Evolutionary conservation across 1,284 basidiomycete genomes (phyloP), one percentile per base, ranked within the genome.

Genomic region (Peniophora sp.): DNA sequence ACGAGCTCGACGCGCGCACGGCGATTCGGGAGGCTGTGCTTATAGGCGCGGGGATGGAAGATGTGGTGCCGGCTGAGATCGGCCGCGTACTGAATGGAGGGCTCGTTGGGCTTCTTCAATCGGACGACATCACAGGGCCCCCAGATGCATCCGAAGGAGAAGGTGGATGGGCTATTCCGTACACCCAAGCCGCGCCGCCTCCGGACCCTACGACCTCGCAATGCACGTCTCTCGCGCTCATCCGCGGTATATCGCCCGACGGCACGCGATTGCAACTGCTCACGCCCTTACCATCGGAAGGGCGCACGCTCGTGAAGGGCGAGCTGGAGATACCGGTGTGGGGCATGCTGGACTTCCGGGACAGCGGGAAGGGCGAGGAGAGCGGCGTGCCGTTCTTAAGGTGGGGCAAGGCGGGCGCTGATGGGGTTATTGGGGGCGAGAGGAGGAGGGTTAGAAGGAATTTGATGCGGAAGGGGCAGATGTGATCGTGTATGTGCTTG

Each of bases 271-370:
- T 92, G 32, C 91, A 96, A 41, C 57, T 96, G 14, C 68, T 95
- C 27, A 92, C 92, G 0, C 90, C 92, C 0, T 55, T 92, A 0
- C 78, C 83, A 0, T 50, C 37, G 3, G 54, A 54, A 35, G 64
- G 64, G 24, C 73, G 73, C 0, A 71, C 79, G 14, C 63, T 96
- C 1, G 80, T 94, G 35, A 91, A 89, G 62, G 94, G 94, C 3
- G 88, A 90, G 58, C 71, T 97, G 57, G 92, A 96, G 62, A 68
- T 97, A 0, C 94, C 94, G 0, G 69, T 93, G 0, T 89, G 85
- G 79, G 92, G 86, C 0, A 83, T 93, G 81, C 68, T 97, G 47
- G 92, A 97, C 66, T 86, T 82, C 65, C 68, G 75, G 52, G 73
- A 62, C 22, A 67, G 69, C 2, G 69, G 83, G 2, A 77, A 76